A percentile compares a stretch with the other conserved stretches of the same genome.
These are phyloP conservation scores for Amylostereum chailletii DNA, from an alignment of 1,284 basidiomycete genomes.

Conservation along the genomic window DNA sequence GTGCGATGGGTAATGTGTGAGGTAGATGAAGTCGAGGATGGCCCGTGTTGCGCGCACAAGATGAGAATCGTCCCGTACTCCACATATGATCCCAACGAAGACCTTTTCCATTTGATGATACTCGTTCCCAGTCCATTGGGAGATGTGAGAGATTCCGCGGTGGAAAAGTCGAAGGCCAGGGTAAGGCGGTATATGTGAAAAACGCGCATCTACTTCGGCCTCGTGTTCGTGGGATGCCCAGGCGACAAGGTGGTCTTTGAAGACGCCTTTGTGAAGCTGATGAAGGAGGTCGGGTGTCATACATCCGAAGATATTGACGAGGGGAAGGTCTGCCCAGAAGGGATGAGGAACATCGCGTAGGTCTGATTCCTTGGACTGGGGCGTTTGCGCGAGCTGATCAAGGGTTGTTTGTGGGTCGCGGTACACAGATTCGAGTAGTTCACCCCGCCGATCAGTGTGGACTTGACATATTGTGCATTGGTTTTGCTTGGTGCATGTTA, in stretches of 20 bases:
- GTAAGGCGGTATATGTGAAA: slow-evolving; percentile 7
- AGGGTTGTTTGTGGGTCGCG: slow-evolving; percentile 6
- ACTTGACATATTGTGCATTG: slow-evolving; percentile 15
- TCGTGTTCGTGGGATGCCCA: slow-evolving; percentile 13
- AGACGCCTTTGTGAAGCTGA: slow-evolving; percentile 23
- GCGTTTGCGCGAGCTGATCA: background rate
- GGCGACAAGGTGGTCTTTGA: slow-evolving; percentile 19
- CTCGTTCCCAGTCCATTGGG: slow-evolving; percentile 22
- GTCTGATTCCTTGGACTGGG: background rate
- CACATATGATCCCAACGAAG: slow-evolving; percentile 15
- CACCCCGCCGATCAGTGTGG: slow-evolving; percentile 5
- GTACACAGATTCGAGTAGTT: slow-evolving; percentile 2
- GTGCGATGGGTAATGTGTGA: slow-evolving; percentile 14
- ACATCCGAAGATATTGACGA: slow-evolving; percentile 16
- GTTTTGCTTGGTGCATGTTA: slow-evolving; percentile 16
- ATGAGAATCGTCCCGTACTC: background rate
- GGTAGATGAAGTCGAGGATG: slow-evolving; percentile 22
- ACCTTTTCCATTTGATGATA: slow-evolving; percentile 18
- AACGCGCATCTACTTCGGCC: slow-evolving; percentile 13
- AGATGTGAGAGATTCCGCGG: slow-evolving; percentile 17
- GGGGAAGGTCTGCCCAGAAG: slow-evolving; percentile 22
- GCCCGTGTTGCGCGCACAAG: slow-evolving; percentile 12
- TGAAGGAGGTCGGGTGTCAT: slow-evolving; percentile 24
- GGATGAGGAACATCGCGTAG: slow-evolving; percentile 10
- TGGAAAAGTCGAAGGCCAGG: slow-evolving; percentile 15